phyloP scores from a whole-genome alignment of 371 early-diverging fungal species.

The Funneliformis caledonium region DNA sequence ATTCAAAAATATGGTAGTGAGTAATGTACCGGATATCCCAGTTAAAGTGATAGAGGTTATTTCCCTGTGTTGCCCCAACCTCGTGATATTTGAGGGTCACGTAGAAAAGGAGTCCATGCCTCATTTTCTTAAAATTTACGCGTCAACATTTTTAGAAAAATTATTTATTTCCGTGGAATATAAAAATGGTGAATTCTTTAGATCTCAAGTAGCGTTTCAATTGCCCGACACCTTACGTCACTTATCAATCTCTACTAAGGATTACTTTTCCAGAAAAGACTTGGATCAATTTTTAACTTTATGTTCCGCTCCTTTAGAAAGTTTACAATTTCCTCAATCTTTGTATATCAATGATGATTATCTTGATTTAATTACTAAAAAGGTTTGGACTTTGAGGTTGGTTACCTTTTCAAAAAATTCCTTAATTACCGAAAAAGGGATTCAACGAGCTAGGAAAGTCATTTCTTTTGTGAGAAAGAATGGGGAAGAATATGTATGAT shows the following conservation, averaged over 20 bases:
- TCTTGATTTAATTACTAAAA: neutral
- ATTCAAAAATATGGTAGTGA: neutral
- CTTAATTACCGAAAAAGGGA: neutral
- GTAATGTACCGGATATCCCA: slow-evolving; percentile 11
- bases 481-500: slow-evolving; percentile 9
- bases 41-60: neutral
- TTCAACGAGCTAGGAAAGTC: neutral
- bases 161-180: slow-evolving; percentile 11
- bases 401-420: slow-evolving; percentile 2
- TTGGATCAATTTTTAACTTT: neutral
- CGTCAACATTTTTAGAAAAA: neutral
- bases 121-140: neutral
- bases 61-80: neutral
- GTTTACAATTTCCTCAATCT: slow-evolving; percentile 19
- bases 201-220: neutral
- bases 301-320: slow-evolving; percentile 15
- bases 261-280: neutral
- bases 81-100: slow-evolving; percentile 12
- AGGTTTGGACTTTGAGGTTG: neutral
- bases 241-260: neutral
- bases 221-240: neutral
- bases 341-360: neutral
- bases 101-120: slow-evolving; percentile 6
- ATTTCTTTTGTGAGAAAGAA: neutral
- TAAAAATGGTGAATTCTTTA: slow-evolving; percentile 1